phyloP scores from a whole-genome alignment of 176 grass and related monocot genomes.

The Poa annua region DNA sequence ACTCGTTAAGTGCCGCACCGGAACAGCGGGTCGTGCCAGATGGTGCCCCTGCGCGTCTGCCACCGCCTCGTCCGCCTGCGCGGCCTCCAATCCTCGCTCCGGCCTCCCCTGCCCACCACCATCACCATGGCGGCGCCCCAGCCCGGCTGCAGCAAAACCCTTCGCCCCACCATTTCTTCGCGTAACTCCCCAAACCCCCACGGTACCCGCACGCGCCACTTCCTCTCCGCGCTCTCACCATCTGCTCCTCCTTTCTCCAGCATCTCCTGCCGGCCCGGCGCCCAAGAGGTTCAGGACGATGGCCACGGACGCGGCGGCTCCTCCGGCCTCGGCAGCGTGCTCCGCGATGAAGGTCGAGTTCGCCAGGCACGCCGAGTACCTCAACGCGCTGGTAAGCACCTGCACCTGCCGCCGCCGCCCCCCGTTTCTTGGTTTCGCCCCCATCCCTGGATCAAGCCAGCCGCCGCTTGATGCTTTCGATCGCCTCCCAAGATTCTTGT shows the following conservation, averaged over 20 bases:
- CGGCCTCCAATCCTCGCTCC: not conserved
- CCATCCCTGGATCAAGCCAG: not conserved
- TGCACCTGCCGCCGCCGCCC: not conserved
- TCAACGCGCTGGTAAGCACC: constrained; percentile 50
- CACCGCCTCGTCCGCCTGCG: constrained; percentile 36
- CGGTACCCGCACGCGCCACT: not conserved
- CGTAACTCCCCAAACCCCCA: not conserved
- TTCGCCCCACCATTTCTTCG: not conserved
- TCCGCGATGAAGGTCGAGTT: constrained; percentile 57
- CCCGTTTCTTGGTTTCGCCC: not conserved
- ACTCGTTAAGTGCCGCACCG: not conserved
- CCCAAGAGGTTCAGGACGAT: constrained; percentile 52
- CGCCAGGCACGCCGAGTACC: constrained; percentile 48
- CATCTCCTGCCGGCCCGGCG: constrained; percentile 27
- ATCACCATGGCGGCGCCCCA: constrained; percentile 54
- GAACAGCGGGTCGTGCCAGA: constrained; percentile 10
- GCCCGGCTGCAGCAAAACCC: constrained; percentile 49
- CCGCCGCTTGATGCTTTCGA: not conserved
- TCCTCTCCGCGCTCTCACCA: not conserved
- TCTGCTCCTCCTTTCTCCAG: constrained; percentile 13
- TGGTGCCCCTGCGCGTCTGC: constrained; percentile 38
- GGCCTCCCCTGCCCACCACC: not conserved
- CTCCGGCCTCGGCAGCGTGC: constrained; percentile 24
- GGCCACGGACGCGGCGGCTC: constrained; percentile 30
- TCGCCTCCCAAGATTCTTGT: not conserved